Conservation (phyloP, 352 stramenopile genomes). For the Achlya hypogyna region DNA sequence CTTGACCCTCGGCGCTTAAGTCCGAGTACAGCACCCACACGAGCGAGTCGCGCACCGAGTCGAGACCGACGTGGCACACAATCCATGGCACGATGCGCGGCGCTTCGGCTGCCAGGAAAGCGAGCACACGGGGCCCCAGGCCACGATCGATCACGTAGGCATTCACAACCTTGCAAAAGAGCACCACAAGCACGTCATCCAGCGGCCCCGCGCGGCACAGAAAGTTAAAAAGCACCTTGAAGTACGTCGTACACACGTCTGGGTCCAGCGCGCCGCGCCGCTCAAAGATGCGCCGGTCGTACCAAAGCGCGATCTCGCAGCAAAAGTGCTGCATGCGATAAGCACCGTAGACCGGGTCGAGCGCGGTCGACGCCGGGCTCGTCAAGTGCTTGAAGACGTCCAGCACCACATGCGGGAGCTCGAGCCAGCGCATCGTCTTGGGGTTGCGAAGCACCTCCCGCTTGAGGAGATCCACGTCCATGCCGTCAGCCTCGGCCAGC, state of each 20-base stretch:
- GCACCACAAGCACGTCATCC: constrained; percentile 66
- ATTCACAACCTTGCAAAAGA: constrained; percentile 84
- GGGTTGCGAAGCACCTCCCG: constrained; percentile 66
- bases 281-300: constrained; percentile 67
- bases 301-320: constrained; percentile 68
- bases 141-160: constrained; percentile 67
- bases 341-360: constrained; percentile 64
- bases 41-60: constrained; percentile 75
- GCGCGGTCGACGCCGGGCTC: constrained; percentile 24
- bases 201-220: constrained; percentile 51
- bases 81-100: constrained; percentile 63
- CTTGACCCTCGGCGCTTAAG: constrained; percentile 55
- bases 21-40: constrained; percentile 82
- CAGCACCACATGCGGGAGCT: constrained; percentile 72
- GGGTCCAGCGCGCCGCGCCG: constrained; percentile 47
- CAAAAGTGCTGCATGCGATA: constrained; percentile 82
- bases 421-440: constrained; percentile 59
- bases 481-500: constrained; percentile 52
- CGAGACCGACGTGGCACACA: constrained; percentile 69
- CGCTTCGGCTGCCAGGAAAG: constrained; percentile 60
- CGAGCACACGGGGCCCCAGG: constrained; percentile 52
- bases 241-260: constrained; percentile 41
- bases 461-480: constrained; percentile 67
- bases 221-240: constrained; percentile 82
- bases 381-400: constrained; percentile 72